phyloP scores from a whole-genome alignment of 257 asterid species.

The Ilex asprella region DNA sequence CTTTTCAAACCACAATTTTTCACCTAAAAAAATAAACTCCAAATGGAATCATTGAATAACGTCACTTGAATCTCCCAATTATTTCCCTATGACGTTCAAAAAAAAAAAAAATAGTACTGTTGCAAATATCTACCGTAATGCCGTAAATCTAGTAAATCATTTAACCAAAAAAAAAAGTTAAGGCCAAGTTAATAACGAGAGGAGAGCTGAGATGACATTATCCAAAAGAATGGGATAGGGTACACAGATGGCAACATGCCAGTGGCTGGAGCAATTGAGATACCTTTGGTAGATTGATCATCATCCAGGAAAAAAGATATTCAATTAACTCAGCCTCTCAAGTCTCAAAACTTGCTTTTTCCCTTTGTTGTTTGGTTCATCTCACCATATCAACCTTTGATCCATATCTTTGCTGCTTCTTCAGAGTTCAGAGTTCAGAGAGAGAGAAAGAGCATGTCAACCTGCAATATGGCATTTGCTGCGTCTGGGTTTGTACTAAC shows the following conservation, averaged over 20 bases:
- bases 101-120: too few relatives aligned
- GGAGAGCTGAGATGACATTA: constrained; percentile 30
- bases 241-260: constrained; percentile 39
- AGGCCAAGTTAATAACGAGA: neutral
- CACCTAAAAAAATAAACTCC: too few relatives aligned
- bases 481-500: constrained; percentile 48
- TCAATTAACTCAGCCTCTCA: constrained; percentile 28
- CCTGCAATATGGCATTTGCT: constrained; percentile 66
- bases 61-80: too few relatives aligned
- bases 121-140: too few relatives aligned
- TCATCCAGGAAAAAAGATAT: constrained; percentile 56
- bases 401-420: too few relatives aligned
- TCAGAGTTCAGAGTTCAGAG: neutral
- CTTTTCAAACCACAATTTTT: too few relatives aligned
- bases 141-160: neutral
- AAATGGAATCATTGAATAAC: too few relatives aligned
- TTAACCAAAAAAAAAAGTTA: neutral
- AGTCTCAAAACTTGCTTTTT: constrained; percentile 6
- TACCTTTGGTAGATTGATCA: constrained; percentile 23
- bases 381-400: neutral
- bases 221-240: constrained; percentile 66
- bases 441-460: constrained; percentile 41
- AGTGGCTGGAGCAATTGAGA: constrained; percentile 44
- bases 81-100: too few relatives aligned
- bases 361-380: constrained; percentile 6